Evolutionary conservation across 768 basidiomycete genomes (phyloP), one percentile per base, ranked within the genome.

Genomic region (Inosperma sp.): DNA sequence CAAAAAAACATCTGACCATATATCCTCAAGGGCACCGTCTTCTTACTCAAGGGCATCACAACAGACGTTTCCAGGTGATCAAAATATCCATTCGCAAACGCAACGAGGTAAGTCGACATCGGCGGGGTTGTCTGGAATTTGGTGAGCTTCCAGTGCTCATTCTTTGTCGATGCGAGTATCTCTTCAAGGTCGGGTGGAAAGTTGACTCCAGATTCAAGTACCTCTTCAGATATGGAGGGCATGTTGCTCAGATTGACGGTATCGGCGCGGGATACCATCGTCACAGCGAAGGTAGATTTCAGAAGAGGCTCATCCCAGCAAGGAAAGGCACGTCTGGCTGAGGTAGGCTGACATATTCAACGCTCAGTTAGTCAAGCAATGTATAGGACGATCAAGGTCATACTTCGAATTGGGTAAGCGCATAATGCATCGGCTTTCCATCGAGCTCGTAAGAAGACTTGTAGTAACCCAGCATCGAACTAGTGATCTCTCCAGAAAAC

Each of bases 271-370:
- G 91, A 89, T 60, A 94, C 76, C 76, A 94, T 74, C 12, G 84
- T 85, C 52, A 93, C 71, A 0, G 77, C 61, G 63, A 86, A 89
- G 2, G 85, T 92, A 0, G 93, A 86, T 66, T 97, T 97, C 58
- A 94, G 74, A 30, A 81, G 75, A 13, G 94, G 95, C 63, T 96
- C 93, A 63, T 96, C 94, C 89, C 90, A 95, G 71, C 86, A 90
- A 22, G 89, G 89, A 66, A 91, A 88, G 5, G 86, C 81, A 34
- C 81, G 77, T 43, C 93, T 75, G 7, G 94, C 93, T 52, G 84
- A 84, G 33, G 89, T 95, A 31, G 93, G 84, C 85, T 95, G 56
- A 13, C 27, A 26, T 31, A 37, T 37, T 26, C 35, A 34, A 46
- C n/a, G 3, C 27, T 34, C 9, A 31, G 7, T 14, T 48, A 45